Percentiles rank a stretch among this genome's conserved stretches.
Evolutionary conservation across 2,329 filamentous ascomycete species (phyloP).

Genomic region (Pseudodiploospora longispora): DNA sequence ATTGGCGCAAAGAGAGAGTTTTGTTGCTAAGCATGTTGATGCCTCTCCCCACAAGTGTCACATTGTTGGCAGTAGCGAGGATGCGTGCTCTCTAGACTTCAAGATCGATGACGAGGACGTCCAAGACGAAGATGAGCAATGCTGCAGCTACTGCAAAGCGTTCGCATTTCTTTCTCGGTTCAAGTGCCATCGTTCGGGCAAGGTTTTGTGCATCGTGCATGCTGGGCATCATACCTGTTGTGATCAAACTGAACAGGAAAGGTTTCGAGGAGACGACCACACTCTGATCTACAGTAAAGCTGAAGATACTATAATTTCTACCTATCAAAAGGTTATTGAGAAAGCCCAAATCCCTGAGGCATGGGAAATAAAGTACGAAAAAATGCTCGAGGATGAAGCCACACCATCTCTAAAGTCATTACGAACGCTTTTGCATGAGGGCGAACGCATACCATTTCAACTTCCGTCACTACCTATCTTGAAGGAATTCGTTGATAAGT

Average conservation of each 20-base stretch:
- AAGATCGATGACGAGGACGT: slow-evolving; percentile 65
- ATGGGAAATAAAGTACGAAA: slow-evolving; percentile 88
- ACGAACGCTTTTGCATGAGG: slow-evolving; percentile 77
- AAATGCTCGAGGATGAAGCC: slow-evolving; percentile 72
- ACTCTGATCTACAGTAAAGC: slow-evolving; percentile 69
- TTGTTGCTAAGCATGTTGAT: slow-evolving; percentile 58
- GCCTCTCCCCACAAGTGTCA: slow-evolving; percentile 45
- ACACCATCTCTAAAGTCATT: slow-evolving; percentile 80
- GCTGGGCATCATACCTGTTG: slow-evolving; percentile 78
- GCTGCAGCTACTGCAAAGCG: slow-evolving; percentile 86
- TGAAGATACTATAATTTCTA: slow-evolving; percentile 57
- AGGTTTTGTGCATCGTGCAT: slow-evolving; percentile 74
- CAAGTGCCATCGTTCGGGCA: slow-evolving; percentile 73
- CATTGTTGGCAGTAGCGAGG: slow-evolving; percentile 33
- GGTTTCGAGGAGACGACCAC: slow-evolving; percentile 64
- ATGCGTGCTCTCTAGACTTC: slow-evolving; percentile 52
- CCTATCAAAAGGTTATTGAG: slow-evolving; percentile 71
- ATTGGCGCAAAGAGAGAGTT: slow-evolving; percentile 55
- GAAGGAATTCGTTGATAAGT: slow-evolving; percentile 85
- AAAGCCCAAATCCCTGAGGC: slow-evolving; percentile 77
- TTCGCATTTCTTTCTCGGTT: slow-evolving; percentile 89
- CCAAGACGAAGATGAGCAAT: slow-evolving; percentile 87
- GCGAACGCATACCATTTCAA: slow-evolving; percentile 90
- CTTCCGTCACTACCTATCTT: slow-evolving; percentile 75
- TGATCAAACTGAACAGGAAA: slow-evolving; percentile 54